Percentiles rank a stretch among this genome's conserved stretches.
These are phyloP conservation scores for Podospora fimiseda DNA, from an alignment of 495 filamentous ascomycete genomes.

Conservation along the genomic window DNA sequence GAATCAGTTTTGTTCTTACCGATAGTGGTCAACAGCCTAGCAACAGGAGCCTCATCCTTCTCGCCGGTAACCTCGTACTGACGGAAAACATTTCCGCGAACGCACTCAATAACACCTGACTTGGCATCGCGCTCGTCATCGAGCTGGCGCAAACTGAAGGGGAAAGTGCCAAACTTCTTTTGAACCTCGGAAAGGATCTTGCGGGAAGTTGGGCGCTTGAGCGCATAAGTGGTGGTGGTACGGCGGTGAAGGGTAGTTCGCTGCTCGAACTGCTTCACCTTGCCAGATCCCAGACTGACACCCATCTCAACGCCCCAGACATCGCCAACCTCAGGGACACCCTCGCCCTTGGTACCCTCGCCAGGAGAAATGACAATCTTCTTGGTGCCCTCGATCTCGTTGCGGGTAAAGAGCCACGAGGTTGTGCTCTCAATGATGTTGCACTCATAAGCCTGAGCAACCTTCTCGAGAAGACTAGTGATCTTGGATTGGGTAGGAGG, in stretches of 20 bases:
- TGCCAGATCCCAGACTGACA: constrained; percentile 82
- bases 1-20: constrained; percentile 64
- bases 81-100: constrained; percentile 80
- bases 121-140: constrained; percentile 96
- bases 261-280: constrained; percentile 84
- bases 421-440: constrained; percentile 96
- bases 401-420: constrained; percentile 88
- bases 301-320: constrained; percentile 98
- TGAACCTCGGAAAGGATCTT: constrained; percentile 86
- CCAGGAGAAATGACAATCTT: constrained; percentile 91
- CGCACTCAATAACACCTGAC: constrained; percentile 92
- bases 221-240: constrained; percentile 78
- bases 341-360: constrained; percentile 84
- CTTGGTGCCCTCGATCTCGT: constrained; percentile 97
- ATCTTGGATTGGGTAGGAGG: constrained; percentile 76
- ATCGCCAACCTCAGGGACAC: constrained; percentile 82
- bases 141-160: constrained; percentile 93
- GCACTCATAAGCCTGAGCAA: constrained; percentile 84
- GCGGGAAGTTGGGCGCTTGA: constrained; percentile 88
- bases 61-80: constrained; percentile 95
- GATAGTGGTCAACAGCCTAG: constrained; percentile 80
- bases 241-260: constrained; percentile 87
- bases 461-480: constrained; percentile 79
- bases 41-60: constrained; percentile 76
- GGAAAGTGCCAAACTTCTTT: constrained; percentile 95